Evolutionary conservation across 768 basidiomycete species (phyloP).

Genomic region (Plicaturopsis crispa): DNA sequence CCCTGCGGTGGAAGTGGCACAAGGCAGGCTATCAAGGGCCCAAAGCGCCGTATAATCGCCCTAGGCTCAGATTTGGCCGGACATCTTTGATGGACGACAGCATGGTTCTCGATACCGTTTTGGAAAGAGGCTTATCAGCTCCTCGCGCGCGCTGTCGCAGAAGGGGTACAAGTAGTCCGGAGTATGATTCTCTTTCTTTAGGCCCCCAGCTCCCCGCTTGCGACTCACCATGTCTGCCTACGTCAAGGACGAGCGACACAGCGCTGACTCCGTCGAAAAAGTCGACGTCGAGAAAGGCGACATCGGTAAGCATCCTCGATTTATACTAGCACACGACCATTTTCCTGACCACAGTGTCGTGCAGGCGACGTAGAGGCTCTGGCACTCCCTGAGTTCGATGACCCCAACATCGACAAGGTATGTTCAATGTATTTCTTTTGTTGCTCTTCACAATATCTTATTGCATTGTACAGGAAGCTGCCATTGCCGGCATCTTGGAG

Average conservation of each 20-base stretch:
- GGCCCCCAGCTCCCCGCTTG: too few relatives aligned
- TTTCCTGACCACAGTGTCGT: neutral
- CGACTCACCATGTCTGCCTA: conserved; percentile 14
- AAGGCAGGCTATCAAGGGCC: too few relatives aligned
- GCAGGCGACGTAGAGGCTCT: conserved; percentile 1
- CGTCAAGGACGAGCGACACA: conserved; percentile 12
- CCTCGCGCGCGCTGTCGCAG: too few relatives aligned
- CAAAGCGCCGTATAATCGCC: too few relatives aligned
- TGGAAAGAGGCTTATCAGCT: too few relatives aligned
- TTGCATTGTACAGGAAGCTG: conserved; percentile 29
- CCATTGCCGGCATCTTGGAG: conserved; percentile 34
- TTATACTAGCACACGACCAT: neutral
- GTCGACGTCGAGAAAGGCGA: conserved; percentile 10
- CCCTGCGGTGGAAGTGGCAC: too few relatives aligned
- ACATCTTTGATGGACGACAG: too few relatives aligned
- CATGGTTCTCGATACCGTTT: too few relatives aligned
- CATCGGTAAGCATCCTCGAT: neutral
- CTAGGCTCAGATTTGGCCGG: too few relatives aligned
- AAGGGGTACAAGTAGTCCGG: too few relatives aligned
- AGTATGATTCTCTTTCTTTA: too few relatives aligned
- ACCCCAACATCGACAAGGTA: conserved; percentile 39
- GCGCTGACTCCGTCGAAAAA: conserved; percentile 14
- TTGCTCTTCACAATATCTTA: neutral
- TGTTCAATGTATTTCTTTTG: too few relatives aligned
- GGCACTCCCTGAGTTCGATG: conserved; percentile 34